These are phyloP conservation scores for Colletotrichum sp. DNA, from an alignment of 2,329 filamentous ascomycete genomes.

Conservation along the genomic window DNA sequence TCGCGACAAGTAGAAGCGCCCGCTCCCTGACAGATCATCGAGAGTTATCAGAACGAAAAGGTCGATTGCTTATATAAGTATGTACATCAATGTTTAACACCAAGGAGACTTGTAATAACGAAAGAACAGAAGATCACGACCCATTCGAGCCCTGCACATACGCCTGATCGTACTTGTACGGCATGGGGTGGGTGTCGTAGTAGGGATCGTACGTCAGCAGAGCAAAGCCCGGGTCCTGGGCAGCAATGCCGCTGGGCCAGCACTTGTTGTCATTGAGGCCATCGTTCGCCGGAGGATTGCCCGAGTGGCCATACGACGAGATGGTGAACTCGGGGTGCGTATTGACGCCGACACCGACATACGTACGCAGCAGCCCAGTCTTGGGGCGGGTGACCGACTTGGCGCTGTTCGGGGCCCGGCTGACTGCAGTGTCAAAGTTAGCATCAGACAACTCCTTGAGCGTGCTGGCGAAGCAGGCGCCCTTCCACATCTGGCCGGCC, in stretches of 20 bases:
- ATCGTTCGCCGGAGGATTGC: slow-evolving; percentile 11
- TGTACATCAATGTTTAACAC: too few relatives aligned
- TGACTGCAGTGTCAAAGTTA: not conserved
- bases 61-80: too few relatives aligned
- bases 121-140: not conserved
- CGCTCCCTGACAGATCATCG: too few relatives aligned
- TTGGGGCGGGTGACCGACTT: not conserved
- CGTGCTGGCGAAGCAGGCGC: slow-evolving; percentile 28
- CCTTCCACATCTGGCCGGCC: slow-evolving; percentile 8
- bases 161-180: not conserved
- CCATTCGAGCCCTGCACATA: not conserved
- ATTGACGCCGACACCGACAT: not conserved
- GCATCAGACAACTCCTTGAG: not conserved
- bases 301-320: not conserved
- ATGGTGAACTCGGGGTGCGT: not conserved
- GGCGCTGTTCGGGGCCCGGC: not conserved
- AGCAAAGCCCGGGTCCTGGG: slow-evolving; percentile 24
- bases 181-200: slow-evolving; percentile 14
- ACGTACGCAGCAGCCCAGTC: not conserved
- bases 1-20: too few relatives aligned
- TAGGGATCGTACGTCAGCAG: slow-evolving; percentile 23
- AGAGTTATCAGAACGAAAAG: too few relatives aligned
- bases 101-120: too few relatives aligned
- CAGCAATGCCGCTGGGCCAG: slow-evolving; percentile 23
- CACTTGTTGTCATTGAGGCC: slow-evolving; percentile 27